Evolutionary conservation across 192 early-diverging fungal species (phyloP).

Genomic region (Gryganskiella cystojenkinii): DNA sequence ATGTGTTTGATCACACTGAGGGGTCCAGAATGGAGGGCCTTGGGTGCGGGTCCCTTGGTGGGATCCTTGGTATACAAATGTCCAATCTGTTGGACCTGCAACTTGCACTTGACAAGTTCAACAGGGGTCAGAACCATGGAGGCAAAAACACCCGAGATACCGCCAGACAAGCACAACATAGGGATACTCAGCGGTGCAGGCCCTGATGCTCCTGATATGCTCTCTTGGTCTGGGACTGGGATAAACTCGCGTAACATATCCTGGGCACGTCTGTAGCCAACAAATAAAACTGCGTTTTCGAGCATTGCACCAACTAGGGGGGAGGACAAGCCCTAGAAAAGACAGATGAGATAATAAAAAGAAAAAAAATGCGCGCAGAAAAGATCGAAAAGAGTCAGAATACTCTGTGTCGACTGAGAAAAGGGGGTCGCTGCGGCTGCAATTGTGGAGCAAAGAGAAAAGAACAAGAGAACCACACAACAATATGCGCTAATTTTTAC

Average conservation of each 20-base stretch:
- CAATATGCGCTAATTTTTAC: background rate
- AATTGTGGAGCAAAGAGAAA: background rate
- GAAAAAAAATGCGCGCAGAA: too few species aligned
- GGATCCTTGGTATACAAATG: slow-evolving; percentile 36
- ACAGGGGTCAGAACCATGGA: slow-evolving; percentile 93
- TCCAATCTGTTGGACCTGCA: slow-evolving; percentile 88
- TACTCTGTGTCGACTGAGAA: background rate
- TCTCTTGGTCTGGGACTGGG: slow-evolving; percentile 32
- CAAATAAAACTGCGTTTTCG: slow-evolving; percentile 92
- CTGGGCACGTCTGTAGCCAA: slow-evolving; percentile 89
- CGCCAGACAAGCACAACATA: slow-evolving; percentile 85
- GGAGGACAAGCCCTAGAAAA: slow-evolving; percentile 82
- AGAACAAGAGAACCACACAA: background rate
- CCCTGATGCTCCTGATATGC: slow-evolving; percentile 21
- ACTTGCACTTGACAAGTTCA: slow-evolving; percentile 95
- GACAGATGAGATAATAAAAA: background rate
- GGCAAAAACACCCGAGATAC: slow-evolving; percentile 85
- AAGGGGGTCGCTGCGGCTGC: background rate
- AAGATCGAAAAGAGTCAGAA: background rate
- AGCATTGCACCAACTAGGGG: slow-evolving; percentile 94
- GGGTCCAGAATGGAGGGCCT: slow-evolving; percentile 55
- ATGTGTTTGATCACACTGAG: slow-evolving; percentile 59
- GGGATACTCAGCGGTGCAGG: slow-evolving; percentile 63
- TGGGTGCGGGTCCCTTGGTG: slow-evolving; percentile 11
- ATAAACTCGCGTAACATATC: slow-evolving; percentile 66